Conservation (phyloP, 441 rosid species). For the Daphne laureola region DNA sequence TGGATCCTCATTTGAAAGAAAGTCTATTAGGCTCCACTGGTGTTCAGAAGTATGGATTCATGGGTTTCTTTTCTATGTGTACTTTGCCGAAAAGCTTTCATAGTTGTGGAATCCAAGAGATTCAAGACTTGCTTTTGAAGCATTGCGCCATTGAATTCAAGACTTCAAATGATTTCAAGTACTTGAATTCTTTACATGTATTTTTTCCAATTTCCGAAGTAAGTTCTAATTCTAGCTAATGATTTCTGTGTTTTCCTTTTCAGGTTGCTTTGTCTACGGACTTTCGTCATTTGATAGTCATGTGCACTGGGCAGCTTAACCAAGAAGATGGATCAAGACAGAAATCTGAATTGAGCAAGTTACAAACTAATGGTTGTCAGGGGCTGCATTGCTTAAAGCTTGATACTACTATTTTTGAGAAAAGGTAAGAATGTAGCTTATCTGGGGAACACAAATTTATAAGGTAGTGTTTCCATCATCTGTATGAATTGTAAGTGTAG, state of each 20-base stretch:
- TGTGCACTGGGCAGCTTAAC: slow-evolving; percentile 70
- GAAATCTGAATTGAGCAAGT: neutral
- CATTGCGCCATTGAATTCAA: no score
- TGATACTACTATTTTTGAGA: slow-evolving; percentile 73
- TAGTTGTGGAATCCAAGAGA: no score
- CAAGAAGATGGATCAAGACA: slow-evolving; percentile 31
- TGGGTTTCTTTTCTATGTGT: no score
- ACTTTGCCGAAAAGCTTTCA: no score
- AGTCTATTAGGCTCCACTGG: no score
- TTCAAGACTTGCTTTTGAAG: no score
- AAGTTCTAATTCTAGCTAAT: slow-evolving; percentile 17
- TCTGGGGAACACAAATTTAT: slow-evolving; percentile 5
- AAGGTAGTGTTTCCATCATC: neutral
- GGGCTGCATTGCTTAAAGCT: slow-evolving; percentile 70
- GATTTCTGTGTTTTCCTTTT: slow-evolving; percentile 15
- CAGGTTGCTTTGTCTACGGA: slow-evolving; percentile 88
- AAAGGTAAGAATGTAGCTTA: slow-evolving; percentile 43
- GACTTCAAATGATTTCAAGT: no score
- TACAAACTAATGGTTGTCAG: slow-evolving; percentile 21
- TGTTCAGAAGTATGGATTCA: no score
- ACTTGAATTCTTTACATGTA: no score
- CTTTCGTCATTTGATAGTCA: slow-evolving; percentile 66
- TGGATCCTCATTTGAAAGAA: no score
- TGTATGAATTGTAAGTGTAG: neutral
- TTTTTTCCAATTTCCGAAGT: neutral